Evolutionary conservation across 2,329 filamentous ascomycete genomes (phyloP).

Genomic region (Claviceps humidiphila): DNA sequence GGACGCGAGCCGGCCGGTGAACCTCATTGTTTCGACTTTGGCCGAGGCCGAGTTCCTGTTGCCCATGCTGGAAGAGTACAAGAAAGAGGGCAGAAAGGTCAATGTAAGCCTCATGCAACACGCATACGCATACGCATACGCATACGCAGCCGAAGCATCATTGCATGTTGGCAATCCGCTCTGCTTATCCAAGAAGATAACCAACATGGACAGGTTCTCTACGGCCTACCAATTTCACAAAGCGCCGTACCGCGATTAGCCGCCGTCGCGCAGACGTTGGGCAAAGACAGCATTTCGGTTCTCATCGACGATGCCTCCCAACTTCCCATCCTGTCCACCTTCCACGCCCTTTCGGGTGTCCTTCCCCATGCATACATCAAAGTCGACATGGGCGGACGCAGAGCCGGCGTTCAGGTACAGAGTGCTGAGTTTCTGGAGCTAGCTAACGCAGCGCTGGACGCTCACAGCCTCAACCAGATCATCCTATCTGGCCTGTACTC

Average conservation of each 20-base stretch:
- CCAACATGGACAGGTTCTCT: slow-evolving; percentile 40
- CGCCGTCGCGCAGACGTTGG: slow-evolving; percentile 39
- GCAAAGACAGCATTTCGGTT: slow-evolving; percentile 43
- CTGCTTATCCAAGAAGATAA: not conserved
- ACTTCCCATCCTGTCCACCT: slow-evolving; percentile 31
- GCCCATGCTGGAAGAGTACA: slow-evolving; percentile 46
- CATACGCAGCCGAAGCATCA: not conserved
- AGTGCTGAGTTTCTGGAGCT: slow-evolving; percentile 33
- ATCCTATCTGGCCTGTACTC: slow-evolving; percentile 54
- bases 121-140: not conserved
- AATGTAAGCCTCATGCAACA: slow-evolving; percentile 33
- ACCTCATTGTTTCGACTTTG: slow-evolving; percentile 63
- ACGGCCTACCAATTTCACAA: slow-evolving; percentile 55
- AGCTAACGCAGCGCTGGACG: slow-evolving; percentile 22
- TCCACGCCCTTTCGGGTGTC: slow-evolving; percentile 28
- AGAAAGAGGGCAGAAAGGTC: slow-evolving; percentile 36
- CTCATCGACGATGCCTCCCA: slow-evolving; percentile 59
- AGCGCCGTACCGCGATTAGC: slow-evolving; percentile 48
- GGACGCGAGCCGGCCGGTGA: slow-evolving; percentile 30
- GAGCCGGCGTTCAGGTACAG: slow-evolving; percentile 50
- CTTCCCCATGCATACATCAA: slow-evolving; percentile 53
- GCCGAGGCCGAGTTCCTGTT: slow-evolving; percentile 56
- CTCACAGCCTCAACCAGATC: slow-evolving; percentile 16
- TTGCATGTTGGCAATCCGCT: not conserved
- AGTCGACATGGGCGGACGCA: slow-evolving; percentile 59